Evolutionary conservation across 306 rosid species (phyloP).

Genomic region (Trifolium subterraneum): DNA sequence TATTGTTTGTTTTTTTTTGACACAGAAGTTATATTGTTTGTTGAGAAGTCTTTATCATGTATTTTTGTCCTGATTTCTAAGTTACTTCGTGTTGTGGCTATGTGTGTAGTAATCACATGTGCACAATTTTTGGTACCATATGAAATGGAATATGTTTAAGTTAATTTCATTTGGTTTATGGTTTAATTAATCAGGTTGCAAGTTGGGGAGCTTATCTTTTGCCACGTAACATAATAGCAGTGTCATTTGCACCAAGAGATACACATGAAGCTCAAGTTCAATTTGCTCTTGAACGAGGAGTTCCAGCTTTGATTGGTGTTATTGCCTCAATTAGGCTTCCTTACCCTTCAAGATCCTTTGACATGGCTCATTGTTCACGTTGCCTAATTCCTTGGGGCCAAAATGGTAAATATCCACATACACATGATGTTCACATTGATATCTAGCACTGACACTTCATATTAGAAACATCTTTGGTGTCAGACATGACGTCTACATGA

Average conservation of each 20-base stretch:
- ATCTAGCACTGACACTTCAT: neutral
- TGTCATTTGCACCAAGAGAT: slow-evolving; percentile 97
- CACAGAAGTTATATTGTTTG: slow-evolving; percentile 1
- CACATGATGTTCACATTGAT: too few species aligned
- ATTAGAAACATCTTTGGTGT: too few species aligned
- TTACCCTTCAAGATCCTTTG: slow-evolving; percentile 93
- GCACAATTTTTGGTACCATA: neutral
- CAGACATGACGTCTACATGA: too few species aligned
- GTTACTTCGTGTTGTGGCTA: neutral
- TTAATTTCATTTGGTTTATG: neutral
- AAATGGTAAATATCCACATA: slow-evolving; percentile 53
- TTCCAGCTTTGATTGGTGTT: slow-evolving; percentile 92
- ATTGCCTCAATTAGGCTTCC: slow-evolving; percentile 92
- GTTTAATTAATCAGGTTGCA: slow-evolving; percentile 77
- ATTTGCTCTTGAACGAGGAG: slow-evolving; percentile 96
- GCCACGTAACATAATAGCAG: slow-evolving; percentile 76
- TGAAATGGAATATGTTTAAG: neutral
- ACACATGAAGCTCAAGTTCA: slow-evolving; percentile 98
- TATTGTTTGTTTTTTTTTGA: too few species aligned
- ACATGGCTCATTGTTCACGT: slow-evolving; percentile 99
- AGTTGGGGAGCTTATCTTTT: slow-evolving; percentile 97
- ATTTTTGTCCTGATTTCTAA: neutral
- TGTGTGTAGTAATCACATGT: slow-evolving; percentile 1
- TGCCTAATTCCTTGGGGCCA: slow-evolving; percentile 97
- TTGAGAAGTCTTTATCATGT: slow-evolving; percentile 16